A percentile compares a stretch with the other conserved stretches of the same genome.
Conservation (phyloP, 352 stramenopile species). For the Pythium folliculosum region DNA sequence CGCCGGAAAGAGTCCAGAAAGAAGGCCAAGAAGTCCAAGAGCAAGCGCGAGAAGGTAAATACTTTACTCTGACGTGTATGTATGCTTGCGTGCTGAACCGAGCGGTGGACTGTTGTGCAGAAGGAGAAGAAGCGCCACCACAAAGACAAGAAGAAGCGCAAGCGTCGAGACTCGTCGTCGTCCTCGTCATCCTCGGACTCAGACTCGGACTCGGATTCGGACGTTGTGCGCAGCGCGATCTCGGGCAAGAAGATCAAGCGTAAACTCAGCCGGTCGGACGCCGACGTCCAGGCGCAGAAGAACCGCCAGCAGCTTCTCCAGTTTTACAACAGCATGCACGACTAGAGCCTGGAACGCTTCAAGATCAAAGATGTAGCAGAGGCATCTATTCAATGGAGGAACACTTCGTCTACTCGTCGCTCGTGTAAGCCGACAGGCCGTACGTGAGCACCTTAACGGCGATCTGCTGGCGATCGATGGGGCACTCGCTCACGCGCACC, state of each 20-base stretch:
- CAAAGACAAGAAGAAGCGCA: slow-evolving; percentile 35
- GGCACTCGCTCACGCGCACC: slow-evolving; percentile 50
- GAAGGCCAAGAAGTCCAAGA: slow-evolving; percentile 35
- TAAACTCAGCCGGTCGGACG: slow-evolving; percentile 58
- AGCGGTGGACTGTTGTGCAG: not conserved
- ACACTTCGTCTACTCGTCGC: not conserved
- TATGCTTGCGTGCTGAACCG: too few species aligned
- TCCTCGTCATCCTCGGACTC: slow-evolving; percentile 10
- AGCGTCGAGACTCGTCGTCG: slow-evolving; percentile 2
- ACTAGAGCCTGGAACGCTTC: slow-evolving; percentile 35
- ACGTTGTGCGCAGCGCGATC: slow-evolving; percentile 77
- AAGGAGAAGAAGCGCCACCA: slow-evolving; percentile 20
- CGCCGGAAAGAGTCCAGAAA: slow-evolving; percentile 40
- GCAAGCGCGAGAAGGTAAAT: slow-evolving; percentile 36
- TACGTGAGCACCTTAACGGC: slow-evolving; percentile 70
- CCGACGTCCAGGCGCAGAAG: slow-evolving; percentile 66
- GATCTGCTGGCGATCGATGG: slow-evolving; percentile 61
- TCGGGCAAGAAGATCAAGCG: slow-evolving; percentile 89
- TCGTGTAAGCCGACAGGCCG: slow-evolving; percentile 46
- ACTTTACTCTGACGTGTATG: too few species aligned
- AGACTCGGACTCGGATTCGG: slow-evolving; percentile 48
- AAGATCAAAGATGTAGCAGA: not conserved
- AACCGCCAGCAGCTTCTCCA: slow-evolving; percentile 80
- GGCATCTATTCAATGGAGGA: not conserved
- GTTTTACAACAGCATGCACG: slow-evolving; percentile 89